These are phyloP conservation scores for Diaporthe sp. DNA, from an alignment of 2,329 filamentous ascomycete genomes.

Conservation along the genomic window DNA sequence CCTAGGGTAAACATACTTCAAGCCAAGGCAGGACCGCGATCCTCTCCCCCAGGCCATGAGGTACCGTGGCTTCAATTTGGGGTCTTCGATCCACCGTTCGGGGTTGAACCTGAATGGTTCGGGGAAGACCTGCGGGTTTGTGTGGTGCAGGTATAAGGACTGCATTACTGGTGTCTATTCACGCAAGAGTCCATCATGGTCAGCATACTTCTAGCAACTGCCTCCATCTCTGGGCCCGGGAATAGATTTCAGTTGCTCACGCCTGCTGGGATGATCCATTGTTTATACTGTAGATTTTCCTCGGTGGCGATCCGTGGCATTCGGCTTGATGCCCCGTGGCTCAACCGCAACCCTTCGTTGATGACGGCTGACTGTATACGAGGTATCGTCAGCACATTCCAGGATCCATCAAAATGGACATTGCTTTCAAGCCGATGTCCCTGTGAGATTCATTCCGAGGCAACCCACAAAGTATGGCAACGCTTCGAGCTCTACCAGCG, in stretches of 20 bases:
- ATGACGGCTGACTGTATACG: neutral
- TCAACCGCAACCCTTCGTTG: neutral
- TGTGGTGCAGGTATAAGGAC: neutral
- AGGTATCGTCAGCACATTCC: neutral
- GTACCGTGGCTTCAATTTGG: constrained; percentile 1
- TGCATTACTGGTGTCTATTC: constrained; percentile 15
- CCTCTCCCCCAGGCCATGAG: constrained; percentile 3
- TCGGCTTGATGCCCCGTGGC: neutral
- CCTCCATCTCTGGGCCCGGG: no score
- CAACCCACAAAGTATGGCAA: constrained; percentile 15
- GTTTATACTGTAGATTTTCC: neutral
- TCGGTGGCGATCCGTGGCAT: neutral
- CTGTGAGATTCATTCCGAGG: neutral
- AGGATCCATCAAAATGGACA: neutral
- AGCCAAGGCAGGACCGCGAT: neutral
- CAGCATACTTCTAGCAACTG: no score
- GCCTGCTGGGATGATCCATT: constrained; percentile 12
- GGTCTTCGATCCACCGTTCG: constrained; percentile 17
- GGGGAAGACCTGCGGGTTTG: neutral
- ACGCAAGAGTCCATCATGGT: no score
- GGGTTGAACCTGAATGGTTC: neutral
- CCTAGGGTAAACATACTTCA: neutral
- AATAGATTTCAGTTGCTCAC: neutral
- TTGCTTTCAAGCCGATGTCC: no score
- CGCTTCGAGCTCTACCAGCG: constrained; percentile 9